Conservation (phyloP, 2,329 filamentous ascomycete genomes). For the Fusarium denticulatum region DNA sequence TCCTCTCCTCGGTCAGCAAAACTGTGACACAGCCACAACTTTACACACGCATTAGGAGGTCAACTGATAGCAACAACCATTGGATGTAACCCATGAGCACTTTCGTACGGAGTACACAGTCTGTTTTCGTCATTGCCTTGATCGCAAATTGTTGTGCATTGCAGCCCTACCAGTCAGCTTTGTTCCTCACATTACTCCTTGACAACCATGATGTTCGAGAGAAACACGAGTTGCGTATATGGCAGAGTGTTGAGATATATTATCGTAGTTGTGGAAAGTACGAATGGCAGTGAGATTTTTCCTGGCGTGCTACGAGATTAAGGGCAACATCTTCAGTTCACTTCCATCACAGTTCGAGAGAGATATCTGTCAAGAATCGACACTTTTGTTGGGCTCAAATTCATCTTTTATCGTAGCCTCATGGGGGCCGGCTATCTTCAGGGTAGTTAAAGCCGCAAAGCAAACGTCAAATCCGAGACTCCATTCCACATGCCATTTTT, state of each 20-base stretch:
- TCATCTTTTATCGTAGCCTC: slow-evolving; percentile 52
- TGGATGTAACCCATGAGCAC: not conserved
- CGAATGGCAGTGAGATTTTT: not conserved
- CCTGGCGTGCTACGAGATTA: not conserved
- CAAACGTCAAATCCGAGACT: slow-evolving; percentile 55
- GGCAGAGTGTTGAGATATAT: no score
- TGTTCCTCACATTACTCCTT: not conserved
- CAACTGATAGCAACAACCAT: slow-evolving; percentile 15
- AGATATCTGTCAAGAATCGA: slow-evolving; percentile 32
- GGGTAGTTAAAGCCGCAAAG: slow-evolving; percentile 45
- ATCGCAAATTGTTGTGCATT: not conserved
- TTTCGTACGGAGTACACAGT: not conserved
- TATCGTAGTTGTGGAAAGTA: not conserved
- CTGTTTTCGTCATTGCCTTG: not conserved
- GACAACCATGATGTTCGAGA: not conserved
- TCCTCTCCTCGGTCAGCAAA: not conserved
- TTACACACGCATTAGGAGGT: slow-evolving; percentile 2
- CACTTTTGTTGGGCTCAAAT: slow-evolving; percentile 46
- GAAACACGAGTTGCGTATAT: not conserved
- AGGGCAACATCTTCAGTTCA: not conserved
- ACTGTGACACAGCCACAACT: slow-evolving; percentile 4
- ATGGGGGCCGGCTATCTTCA: slow-evolving; percentile 49
- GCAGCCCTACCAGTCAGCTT: not conserved
- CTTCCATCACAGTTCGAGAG: not conserved
- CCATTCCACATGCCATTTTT: slow-evolving; percentile 52